A percentile compares a stretch with the other conserved stretches of the same genome.
phyloP scores from a whole-genome alignment of 306 rosid genomes.

The Trifolium subterraneum region DNA sequence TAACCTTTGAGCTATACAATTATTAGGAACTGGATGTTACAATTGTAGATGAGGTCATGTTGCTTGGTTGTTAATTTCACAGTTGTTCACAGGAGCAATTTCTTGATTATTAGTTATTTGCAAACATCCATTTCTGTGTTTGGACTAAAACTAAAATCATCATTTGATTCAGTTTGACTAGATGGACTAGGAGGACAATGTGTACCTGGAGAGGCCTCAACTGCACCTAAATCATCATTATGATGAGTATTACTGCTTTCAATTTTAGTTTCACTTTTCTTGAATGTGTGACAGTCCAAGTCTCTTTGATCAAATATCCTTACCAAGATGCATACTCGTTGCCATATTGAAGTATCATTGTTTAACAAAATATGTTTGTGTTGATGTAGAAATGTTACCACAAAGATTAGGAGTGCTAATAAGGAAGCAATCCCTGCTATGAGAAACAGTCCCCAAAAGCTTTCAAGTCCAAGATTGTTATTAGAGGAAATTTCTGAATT shows the following conservation, averaged over 20 bases:
- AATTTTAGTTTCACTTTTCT: constrained; percentile 22
- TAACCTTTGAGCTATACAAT: not conserved
- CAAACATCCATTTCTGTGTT: not conserved
- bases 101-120: not conserved
- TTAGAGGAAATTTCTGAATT: constrained; percentile 36
- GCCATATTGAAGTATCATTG: constrained; percentile 35
- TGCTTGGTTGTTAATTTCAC: not conserved
- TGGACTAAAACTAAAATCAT: constrained; percentile 16
- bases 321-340: constrained; percentile 32
- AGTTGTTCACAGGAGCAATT: not conserved
- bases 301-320: constrained; percentile 49
- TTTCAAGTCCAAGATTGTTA: constrained; percentile 36
- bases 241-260: constrained; percentile 10
- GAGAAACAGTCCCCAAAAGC: constrained; percentile 60
- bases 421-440: constrained; percentile 47
- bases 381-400: constrained; percentile 39
- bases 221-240: not conserved
- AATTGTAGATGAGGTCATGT: not conserved
- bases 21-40: not conserved
- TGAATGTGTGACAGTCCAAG: constrained; percentile 50
- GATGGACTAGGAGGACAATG: constrained; percentile 50
- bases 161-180: constrained; percentile 29
- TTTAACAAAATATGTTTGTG: constrained; percentile 34
- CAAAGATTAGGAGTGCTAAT: constrained; percentile 42
- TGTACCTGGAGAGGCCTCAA: constrained; percentile 42